A percentile compares a stretch with the other conserved stretches of the same genome.
Conservation (phyloP, 2,329 filamentous ascomycete species). For the Cytospora paraplurivora region DNA sequence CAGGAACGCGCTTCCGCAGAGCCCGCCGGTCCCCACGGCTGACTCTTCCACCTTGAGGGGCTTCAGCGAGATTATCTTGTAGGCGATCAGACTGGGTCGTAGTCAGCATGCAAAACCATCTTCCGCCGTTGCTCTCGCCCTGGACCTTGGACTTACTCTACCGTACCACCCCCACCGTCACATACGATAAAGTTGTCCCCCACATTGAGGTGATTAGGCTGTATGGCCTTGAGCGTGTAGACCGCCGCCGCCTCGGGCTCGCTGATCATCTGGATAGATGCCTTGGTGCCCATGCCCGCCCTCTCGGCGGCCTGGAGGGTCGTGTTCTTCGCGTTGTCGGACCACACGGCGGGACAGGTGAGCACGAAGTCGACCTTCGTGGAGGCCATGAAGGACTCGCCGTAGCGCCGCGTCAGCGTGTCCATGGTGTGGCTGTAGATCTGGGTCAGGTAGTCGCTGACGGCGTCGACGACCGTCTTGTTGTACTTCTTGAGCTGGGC, state of each 20-base stretch:
- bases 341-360: constrained; percentile 83
- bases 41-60: constrained; percentile 76
- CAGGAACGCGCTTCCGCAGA: constrained; percentile 77
- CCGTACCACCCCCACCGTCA: constrained; percentile 64
- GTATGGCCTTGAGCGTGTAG: constrained; percentile 77
- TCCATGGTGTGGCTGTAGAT: constrained; percentile 79
- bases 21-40: constrained; percentile 74
- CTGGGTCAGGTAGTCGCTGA: constrained; percentile 77
- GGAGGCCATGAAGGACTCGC: constrained; percentile 75
- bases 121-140: not conserved
- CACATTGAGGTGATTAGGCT: constrained; percentile 71
- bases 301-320: constrained; percentile 76
- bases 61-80: constrained; percentile 74
- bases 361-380: constrained; percentile 79
- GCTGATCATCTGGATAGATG: constrained; percentile 76
- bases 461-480: constrained; percentile 77
- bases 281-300: constrained; percentile 73
- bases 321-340: constrained; percentile 81
- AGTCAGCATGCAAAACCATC: constrained; percentile 27
- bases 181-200: constrained; percentile 68
- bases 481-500: constrained; percentile 73
- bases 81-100: constrained; percentile 66
- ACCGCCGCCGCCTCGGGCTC: constrained; percentile 80
- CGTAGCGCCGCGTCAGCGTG: constrained; percentile 72
- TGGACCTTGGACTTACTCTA: constrained; percentile 57